Evolutionary conservation across 2,329 filamentous ascomycete genomes (phyloP), one percentile per base, ranked within the genome.

Genomic region (Talaromyces rugulosus): DNA sequence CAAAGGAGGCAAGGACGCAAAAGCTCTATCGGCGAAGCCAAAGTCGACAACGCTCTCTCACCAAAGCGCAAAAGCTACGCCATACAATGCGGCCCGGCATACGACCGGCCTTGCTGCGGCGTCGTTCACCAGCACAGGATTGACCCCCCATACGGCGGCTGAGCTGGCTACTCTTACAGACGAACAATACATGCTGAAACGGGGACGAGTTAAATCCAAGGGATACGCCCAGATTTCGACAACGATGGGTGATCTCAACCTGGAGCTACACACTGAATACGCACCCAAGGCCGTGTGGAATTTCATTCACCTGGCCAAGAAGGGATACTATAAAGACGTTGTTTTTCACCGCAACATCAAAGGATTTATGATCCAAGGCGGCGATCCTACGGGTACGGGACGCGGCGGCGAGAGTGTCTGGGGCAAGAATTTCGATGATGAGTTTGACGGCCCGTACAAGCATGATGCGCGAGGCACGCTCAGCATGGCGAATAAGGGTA

Each of bases 401-500:
- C 85, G 91, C 64, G 95, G 95, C n/a, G 95, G 95, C 0, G 81
- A 87, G 56, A 96, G 90, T 70, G 87, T 96, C 63, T 99, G 95
- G 95, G 91, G 91, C 62, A 96, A 96, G 77, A 91, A 92, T 64
- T 99, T 99, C 71, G 83, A 89, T 59, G 95, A 99, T 74, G 95
- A 99, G 73, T 89, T 98, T 65, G 92, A 97, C 16, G 92, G 93
- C 0, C 92, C 94, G 0, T 77, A 92, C 47, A 89, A 88, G n/a
- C 95, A 99, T 70, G 89, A 92, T 71, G 79, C 83, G 0, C 83
- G 93, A 31, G 95, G 95, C 12, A 85, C 93, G 0, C 72, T 96
- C 30, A 92, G 89, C 67, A 99, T 99, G 95, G 95, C 95, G 47
- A 99, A 99, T 77, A 99, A 99, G 74, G 95, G 95, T 62, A 97